Evolutionary conservation across 805 yeast genomes (phyloP).

Genomic region (Zygosaccharomyces rouxii): DNA sequence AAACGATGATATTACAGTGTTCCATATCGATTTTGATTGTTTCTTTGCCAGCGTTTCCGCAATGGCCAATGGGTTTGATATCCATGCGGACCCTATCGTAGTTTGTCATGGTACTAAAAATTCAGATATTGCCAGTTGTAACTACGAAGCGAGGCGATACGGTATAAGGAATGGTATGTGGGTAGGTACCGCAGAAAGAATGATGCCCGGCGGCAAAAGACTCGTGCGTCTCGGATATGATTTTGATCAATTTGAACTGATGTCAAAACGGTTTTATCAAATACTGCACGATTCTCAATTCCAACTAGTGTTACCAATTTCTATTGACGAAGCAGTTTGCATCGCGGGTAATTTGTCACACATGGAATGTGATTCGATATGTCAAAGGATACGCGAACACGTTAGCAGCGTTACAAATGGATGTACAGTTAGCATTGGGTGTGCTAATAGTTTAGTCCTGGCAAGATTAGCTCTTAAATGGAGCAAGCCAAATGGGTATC

Average conservation of each 20-base stretch:
- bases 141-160: constrained; percentile 72
- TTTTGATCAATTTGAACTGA: constrained; percentile 64
- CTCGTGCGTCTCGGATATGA: constrained; percentile 64
- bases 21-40: constrained; percentile 91
- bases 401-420: constrained; percentile 43
- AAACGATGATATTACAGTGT: constrained; percentile 35
- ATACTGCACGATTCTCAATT: constrained; percentile 37
- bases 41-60: constrained; percentile 88
- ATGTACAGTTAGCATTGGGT: constrained; percentile 78
- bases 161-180: constrained; percentile 92
- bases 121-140: constrained; percentile 87
- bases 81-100: constrained; percentile 53
- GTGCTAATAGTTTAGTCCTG: constrained; percentile 64
- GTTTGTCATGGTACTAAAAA: constrained; percentile 46
- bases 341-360: constrained; percentile 29
- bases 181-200: constrained; percentile 57
- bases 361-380: constrained; percentile 20
- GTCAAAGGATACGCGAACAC: constrained; percentile 36
- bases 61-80: constrained; percentile 42
- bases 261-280: constrained; percentile 62
- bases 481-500: constrained; percentile 79
- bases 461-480: constrained; percentile 68
- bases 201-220: constrained; percentile 52
- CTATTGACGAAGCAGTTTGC: constrained; percentile 83
- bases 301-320: constrained; percentile 68